Base-by-base conservation (phyloP, 140 eudicot species). In the Ambrosia hybrid region DNA sequence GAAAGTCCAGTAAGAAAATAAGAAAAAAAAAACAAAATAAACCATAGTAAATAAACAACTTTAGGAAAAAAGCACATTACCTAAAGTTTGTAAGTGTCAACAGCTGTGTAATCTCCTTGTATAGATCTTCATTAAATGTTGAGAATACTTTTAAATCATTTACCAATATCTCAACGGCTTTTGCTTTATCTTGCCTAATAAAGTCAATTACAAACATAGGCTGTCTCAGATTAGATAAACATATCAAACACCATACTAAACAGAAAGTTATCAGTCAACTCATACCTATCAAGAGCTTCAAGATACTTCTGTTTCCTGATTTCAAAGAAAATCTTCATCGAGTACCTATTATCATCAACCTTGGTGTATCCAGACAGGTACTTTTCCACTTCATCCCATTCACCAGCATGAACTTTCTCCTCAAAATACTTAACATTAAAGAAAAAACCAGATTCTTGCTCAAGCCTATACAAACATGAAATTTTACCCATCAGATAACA, bases 341-440 rank as follows among this genome's bases (percentile, higher is more conserved):
- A 91, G 87, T 89, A 89, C 72, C 96, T 74, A 67, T 92, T 87
- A 75, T 92, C 96, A 57, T 92, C 98, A 60, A 89, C 95, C 71
- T 92, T 92, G 0, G 96, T 92, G 74, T 77, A 92, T 70, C 96
- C 96, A 5, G 98, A 85, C 37, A 92, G 76, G 72, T 92, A 89
- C 68, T 89, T 92, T 81, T 92, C 98, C 36, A 85, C 96, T 73
- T 89, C 98, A 7, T 89, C 98, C 98, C 96, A 87, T 72, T 92
- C 96, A 67, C 98, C 98, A 21, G 88, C 92, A 51, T 81, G 92
- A 9, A 92, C 95, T 78, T 85, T 89, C 86, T 92, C 96, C 82
- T 92, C 98, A 56, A 92, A 92, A 73, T 89, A 89, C 72, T 87
- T 89, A 75, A 89, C 79, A 57, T 87, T 92, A 77, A 92, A 92